Percentiles rank a stretch among this genome's conserved stretches.
phyloP scores from a whole-genome alignment of 2,329 filamentous ascomycete genomes.

The Blumeria graminis region DNA sequence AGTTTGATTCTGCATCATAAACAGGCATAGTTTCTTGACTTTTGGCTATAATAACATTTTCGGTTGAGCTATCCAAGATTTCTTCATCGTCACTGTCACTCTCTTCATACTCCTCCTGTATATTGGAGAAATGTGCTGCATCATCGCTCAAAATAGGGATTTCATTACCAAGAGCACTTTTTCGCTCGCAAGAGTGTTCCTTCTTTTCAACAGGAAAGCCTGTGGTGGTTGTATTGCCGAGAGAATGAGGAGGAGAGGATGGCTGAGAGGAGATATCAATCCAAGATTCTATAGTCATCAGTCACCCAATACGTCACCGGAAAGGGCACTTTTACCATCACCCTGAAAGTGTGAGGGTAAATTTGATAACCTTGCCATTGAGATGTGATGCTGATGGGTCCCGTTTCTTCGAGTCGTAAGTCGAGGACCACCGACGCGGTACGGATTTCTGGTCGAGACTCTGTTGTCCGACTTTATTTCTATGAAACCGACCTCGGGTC shows the following conservation, averaged over 20 bases:
- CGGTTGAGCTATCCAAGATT: constrained; percentile 32
- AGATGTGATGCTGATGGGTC: no score
- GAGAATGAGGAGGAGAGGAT: constrained; percentile 81
- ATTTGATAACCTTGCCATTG: no score
- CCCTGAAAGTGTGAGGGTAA: no score
- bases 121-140: constrained; percentile 31
- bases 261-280: constrained; percentile 82
- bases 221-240: constrained; percentile 74
- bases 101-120: constrained; percentile 86
- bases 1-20: constrained; percentile 17
- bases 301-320: no score
- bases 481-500: no score
- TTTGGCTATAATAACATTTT: constrained; percentile 20
- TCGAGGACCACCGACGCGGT: no score
- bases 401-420: no score
- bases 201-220: constrained; percentile 53
- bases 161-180: constrained; percentile 18
- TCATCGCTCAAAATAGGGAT: constrained; percentile 19
- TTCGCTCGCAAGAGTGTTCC: constrained; percentile 34
- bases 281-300: constrained; percentile 52
- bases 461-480: no score
- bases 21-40: neutral
- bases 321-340: no score
- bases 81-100: constrained; percentile 74
- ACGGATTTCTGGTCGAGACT: no score